These are phyloP conservation scores for Emmonsiellopsis sp. DNA, from an alignment of 2,329 filamentous ascomycete genomes.

Conservation along the genomic window DNA sequence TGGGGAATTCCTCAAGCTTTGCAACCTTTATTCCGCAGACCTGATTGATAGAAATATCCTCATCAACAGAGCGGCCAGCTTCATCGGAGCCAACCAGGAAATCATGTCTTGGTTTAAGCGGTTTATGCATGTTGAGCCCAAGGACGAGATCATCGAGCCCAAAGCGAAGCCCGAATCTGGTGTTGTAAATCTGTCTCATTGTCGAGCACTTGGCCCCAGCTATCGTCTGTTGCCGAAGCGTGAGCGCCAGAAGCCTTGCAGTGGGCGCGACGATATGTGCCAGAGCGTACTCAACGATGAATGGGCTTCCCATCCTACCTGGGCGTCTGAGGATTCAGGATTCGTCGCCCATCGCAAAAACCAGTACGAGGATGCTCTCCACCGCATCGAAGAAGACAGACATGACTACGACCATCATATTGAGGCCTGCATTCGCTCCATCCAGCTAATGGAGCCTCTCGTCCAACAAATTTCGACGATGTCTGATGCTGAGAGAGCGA, in stretches of 20 bases:
- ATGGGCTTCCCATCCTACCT: slow-evolving; percentile 97
- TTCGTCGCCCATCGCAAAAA: slow-evolving; percentile 98
- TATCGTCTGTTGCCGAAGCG: slow-evolving; percentile 86
- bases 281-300: slow-evolving; percentile 90
- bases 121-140: slow-evolving; percentile 64
- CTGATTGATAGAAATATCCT: slow-evolving; percentile 79
- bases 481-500: slow-evolving; percentile 59
- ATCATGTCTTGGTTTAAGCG: slow-evolving; percentile 81
- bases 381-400: slow-evolving; percentile 93
- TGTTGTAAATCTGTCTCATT: slow-evolving; percentile 88
- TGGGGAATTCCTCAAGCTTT: slow-evolving; percentile 93
- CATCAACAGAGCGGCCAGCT: slow-evolving; percentile 70
- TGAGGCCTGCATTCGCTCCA: slow-evolving; percentile 86
- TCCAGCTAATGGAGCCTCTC: slow-evolving; percentile 90
- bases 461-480: slow-evolving; percentile 82
- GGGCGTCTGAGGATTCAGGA: slow-evolving; percentile 95
- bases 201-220: slow-evolving; percentile 87
- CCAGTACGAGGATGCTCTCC: slow-evolving; percentile 82
- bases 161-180: slow-evolving; percentile 62
- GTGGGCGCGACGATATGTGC: slow-evolving; percentile 89
- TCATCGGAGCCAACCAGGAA: slow-evolving; percentile 81
- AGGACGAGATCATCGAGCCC: slow-evolving; percentile 71
- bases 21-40: slow-evolving; percentile 89
- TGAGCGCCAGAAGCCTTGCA: slow-evolving; percentile 84
- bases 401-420: slow-evolving; percentile 99